A percentile compares a stretch with the other conserved stretches of the same genome.
Evolutionary conservation across 2,329 filamentous ascomycete species (phyloP).

Genomic region (Paraphoma chrysanthemicola): DNA sequence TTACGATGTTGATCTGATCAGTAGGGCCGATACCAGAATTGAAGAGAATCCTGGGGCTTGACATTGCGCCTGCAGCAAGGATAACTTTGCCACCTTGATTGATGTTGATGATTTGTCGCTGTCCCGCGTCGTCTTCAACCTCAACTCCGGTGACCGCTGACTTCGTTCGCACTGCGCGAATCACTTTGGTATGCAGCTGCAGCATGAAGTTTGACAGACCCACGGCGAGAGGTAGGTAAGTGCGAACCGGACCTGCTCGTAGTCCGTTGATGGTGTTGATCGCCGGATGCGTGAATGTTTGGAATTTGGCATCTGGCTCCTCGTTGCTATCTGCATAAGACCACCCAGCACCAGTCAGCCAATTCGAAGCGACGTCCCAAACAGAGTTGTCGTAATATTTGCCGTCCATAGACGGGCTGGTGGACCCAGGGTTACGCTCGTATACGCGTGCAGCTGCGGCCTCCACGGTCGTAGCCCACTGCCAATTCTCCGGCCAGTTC

Average conservation of each 20-base stretch:
- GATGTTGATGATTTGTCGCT: slow-evolving; percentile 23
- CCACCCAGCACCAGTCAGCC: slow-evolving; percentile 23
- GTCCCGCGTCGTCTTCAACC: slow-evolving; percentile 14
- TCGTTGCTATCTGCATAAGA: slow-evolving; percentile 22
- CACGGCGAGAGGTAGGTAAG: slow-evolving; percentile 25
- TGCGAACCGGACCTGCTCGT: slow-evolving; percentile 25
- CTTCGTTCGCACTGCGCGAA: slow-evolving; percentile 19
- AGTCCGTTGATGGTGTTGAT: slow-evolving; percentile 18
- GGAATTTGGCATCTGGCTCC: slow-evolving; percentile 25
- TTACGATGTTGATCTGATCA: slow-evolving; percentile 30
- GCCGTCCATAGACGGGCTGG: slow-evolving; percentile 21
- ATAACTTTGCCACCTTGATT: slow-evolving; percentile 28
- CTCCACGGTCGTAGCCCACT: slow-evolving; percentile 21
- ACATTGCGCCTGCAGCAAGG: slow-evolving; percentile 32
- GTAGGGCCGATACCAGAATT: slow-evolving; percentile 33
- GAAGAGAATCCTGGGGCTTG: slow-evolving; percentile 31
- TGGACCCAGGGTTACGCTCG: slow-evolving; percentile 29
- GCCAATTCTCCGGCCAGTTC: slow-evolving; percentile 29
- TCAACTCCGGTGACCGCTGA: slow-evolving; percentile 27
- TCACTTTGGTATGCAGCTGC: slow-evolving; percentile 27
- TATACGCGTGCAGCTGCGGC: slow-evolving; percentile 24
- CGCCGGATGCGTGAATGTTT: slow-evolving; percentile 20
- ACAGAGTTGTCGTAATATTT: slow-evolving; percentile 27
- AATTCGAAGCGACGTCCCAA: slow-evolving; percentile 22
- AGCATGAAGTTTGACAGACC: slow-evolving; percentile 28